A percentile compares a stretch with the other conserved stretches of the same genome.
These are phyloP conservation scores for Heliocybe sulcata DNA, from an alignment of 1,284 basidiomycete species.

Conservation along the genomic window DNA sequence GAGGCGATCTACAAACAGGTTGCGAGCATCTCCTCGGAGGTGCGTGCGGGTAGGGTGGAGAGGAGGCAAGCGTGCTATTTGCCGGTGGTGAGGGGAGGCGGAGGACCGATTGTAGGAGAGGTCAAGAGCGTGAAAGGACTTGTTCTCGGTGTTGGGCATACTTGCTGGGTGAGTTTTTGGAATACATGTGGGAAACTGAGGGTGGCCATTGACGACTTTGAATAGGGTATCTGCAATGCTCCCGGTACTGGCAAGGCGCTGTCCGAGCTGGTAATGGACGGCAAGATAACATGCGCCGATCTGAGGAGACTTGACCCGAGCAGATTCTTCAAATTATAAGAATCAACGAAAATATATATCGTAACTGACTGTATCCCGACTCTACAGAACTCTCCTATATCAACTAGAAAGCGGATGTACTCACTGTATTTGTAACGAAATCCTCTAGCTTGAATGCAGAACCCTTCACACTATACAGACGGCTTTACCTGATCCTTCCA, in stretches of 20 bases:
- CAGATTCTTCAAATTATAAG: conserved; percentile 6
- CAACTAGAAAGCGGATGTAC: not conserved
- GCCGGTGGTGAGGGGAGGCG: conserved; percentile 40
- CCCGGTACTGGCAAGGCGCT: conserved; percentile 60
- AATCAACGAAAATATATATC: not conserved
- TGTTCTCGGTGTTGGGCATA: conserved; percentile 61
- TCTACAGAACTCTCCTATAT: not conserved
- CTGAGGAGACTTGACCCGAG: conserved; percentile 39
- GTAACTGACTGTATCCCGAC: not conserved
- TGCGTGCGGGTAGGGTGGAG: conserved; percentile 42
- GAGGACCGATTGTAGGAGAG: conserved; percentile 57
- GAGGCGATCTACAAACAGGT: conserved; percentile 46
- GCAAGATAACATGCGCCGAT: conserved; percentile 42
- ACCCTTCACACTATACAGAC: not conserved
- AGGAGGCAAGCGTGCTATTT: conserved; percentile 65
- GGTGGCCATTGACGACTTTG: not conserved
- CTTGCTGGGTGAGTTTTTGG: conserved; percentile 26
- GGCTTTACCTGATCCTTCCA: not conserved
- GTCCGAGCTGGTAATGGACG: conserved; percentile 52
- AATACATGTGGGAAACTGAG: not conserved
- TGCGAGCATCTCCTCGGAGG: conserved; percentile 46
- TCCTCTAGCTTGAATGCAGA: not conserved
- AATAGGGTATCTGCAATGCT: conserved; percentile 67
- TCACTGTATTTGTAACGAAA: not conserved
- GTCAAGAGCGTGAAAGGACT: conserved; percentile 44